A percentile compares a stretch with the other conserved stretches of the same genome.
Conservation (phyloP, 768 basidiomycete genomes). For the Amanita brunnescens region DNA sequence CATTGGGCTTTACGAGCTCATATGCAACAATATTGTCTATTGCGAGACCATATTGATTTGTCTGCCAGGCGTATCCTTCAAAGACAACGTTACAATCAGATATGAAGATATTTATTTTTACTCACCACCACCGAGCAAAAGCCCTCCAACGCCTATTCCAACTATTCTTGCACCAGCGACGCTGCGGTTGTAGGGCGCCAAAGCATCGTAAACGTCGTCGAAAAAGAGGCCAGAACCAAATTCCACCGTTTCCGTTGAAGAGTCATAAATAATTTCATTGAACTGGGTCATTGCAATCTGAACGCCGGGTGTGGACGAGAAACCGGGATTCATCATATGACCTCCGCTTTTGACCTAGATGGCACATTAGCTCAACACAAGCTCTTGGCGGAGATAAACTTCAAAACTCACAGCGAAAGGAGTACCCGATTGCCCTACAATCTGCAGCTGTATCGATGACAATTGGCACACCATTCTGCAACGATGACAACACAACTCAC, state of each 20-base stretch:
- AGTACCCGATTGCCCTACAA: neutral
- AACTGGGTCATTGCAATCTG: too few relatives aligned
- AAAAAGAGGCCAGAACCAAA: constrained; percentile 32
- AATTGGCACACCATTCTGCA: neutral
- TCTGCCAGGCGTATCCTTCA: constrained; percentile 52
- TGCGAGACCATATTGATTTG: too few relatives aligned
- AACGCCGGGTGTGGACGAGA: too few relatives aligned
- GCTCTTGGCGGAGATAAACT: neutral
- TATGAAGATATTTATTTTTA: constrained; percentile 25
- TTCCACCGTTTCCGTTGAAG: constrained; percentile 18
- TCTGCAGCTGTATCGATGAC: too few relatives aligned
- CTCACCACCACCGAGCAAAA: too few relatives aligned
- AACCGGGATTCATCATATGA: constrained; percentile 34
- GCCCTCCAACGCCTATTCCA: too few relatives aligned
- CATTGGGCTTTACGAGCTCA: too few relatives aligned
- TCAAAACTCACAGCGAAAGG: constrained; percentile 1
- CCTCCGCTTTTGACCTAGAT: constrained; percentile 42
- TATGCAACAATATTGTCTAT: too few relatives aligned
- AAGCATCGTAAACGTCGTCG: too few relatives aligned
- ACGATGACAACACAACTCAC: too few relatives aligned
- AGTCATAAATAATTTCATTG: constrained; percentile 25
- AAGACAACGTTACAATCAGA: constrained; percentile 14
- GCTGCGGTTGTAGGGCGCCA: too few relatives aligned
- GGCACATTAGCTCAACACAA: neutral
- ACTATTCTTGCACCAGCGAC: too few relatives aligned